Base-by-base conservation (phyloP, 1,139 yeast genomes). In the Trichomonascaceae sp. region DNA sequence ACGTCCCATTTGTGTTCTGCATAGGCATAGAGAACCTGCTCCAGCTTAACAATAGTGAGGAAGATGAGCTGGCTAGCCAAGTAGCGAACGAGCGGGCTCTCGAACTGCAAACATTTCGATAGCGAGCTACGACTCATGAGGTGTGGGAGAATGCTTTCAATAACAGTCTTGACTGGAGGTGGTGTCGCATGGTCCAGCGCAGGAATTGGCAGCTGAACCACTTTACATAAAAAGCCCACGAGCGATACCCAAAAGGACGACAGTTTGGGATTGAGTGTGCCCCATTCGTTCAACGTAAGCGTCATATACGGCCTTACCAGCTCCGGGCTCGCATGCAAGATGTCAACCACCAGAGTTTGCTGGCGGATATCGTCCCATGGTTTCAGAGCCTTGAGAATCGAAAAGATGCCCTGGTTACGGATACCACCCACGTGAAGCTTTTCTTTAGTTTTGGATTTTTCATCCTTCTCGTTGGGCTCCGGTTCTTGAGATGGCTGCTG, bases 221-320 rank as follows among this genome's bases (percentile, higher is more conserved):
- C 62, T 38, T 72, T 69, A 1, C 76, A 66, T 34, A 78, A 60
- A 5, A 84, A 56, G 17, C 77, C 60, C 1, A 84, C 69, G 54
- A 72, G 77, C 6, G 89, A 78, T 25, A 85, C 63, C 87, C 93
- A 87, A 62, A 80, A 82, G 4, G 87, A 74, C 1, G 92, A 64
- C 38, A 77, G 60, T 31, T 74, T 68, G 2, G 93, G 92, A 36
- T 77, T 87, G 15, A 60, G 55, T 62, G 84, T 40, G 64, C 66
- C 30, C 74, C 81, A 40, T 6, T 46, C 46, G 5, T 43, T 44
- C 18, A 53, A 29, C 56, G 74, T 68, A 22, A 17, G 23, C 33
- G 70, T 64, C 52, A 74, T 65, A 43, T 79, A 87, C 1, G 87
- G 81, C 1, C 85, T 73, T 1, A 82, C 66, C 26, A 89, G 62